A percentile compares a stretch with the other conserved stretches of the same genome.
Evolutionary conservation across 2,329 filamentous ascomycete species (phyloP).

Genomic region (Chaetomium sp.): DNA sequence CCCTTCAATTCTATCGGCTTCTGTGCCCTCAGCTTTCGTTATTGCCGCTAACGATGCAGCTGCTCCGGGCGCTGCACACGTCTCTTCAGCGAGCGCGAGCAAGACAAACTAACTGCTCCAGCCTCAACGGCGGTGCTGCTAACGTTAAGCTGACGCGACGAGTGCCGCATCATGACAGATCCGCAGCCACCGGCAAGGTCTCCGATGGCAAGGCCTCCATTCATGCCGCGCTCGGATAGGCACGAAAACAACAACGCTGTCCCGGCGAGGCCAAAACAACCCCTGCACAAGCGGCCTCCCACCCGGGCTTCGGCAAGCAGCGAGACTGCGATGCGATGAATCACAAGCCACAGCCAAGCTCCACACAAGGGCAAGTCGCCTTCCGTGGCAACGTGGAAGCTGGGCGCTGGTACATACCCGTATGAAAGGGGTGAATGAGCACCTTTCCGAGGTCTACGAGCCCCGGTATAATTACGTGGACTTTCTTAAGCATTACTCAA

Average conservation of each 20-base stretch:
- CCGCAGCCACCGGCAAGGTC: conserved; percentile 11
- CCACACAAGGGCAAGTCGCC: conserved; percentile 18
- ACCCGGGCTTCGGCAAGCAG: conserved; percentile 19
- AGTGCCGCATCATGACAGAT: conserved; percentile 5
- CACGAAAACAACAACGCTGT: background rate
- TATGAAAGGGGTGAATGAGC: background rate
- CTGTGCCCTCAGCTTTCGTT: conserved; percentile 30
- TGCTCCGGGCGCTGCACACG: conserved; percentile 15
- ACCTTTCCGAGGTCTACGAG: background rate
- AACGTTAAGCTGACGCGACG: conserved; percentile 2
- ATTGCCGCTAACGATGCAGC: conserved; percentile 26
- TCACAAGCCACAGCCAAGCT: conserved; percentile 14
- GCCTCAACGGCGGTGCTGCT: conserved; percentile 13
- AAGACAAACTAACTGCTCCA: conserved; percentile 8
- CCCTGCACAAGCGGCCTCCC: conserved; percentile 21
- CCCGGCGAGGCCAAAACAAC: conserved; percentile 9
- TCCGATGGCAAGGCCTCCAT: background rate
- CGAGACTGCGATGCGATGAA: background rate
- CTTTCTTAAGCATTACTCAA: conserved; percentile 1
- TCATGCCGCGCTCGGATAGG: background rate
- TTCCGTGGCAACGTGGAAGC: conserved; percentile 21
- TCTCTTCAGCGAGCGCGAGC: background rate
- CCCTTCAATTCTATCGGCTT: conserved; percentile 36
- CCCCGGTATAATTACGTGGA: background rate
- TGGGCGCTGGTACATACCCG: no score